Conservation (phyloP, 1,284 basidiomycete species). For the Rhodofomes roseus region DNA sequence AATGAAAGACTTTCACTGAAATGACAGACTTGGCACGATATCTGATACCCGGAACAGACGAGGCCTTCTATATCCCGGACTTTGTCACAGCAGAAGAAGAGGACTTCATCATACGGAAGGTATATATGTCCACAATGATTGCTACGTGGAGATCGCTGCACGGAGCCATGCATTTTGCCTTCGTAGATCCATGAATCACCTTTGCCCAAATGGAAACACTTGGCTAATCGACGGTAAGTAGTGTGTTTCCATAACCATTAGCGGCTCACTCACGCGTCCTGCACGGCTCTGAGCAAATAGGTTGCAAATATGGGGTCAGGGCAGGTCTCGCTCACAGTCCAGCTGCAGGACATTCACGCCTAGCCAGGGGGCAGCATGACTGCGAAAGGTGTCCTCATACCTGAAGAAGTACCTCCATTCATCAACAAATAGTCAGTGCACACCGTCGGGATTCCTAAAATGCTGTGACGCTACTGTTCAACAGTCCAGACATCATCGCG, state of each 20-base stretch:
- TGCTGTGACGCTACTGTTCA: too few relatives aligned
- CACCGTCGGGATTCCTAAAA: too few relatives aligned
- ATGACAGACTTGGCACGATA: constrained; percentile 21
- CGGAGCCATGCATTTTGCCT: too few relatives aligned
- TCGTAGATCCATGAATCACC: constrained; percentile 70
- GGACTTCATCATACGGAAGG: constrained; percentile 72
- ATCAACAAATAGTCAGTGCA: constrained; percentile 50
- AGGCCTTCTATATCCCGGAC: constrained; percentile 70
- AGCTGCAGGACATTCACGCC: background rate
- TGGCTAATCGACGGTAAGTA: constrained; percentile 72
- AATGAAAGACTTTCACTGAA: background rate
- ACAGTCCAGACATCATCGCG: constrained; percentile 72
- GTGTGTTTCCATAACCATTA: too few relatives aligned
- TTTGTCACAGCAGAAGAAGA: constrained; percentile 84
- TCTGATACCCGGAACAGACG: constrained; percentile 35
- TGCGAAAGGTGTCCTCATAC: constrained; percentile 55
- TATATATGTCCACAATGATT: constrained; percentile 19
- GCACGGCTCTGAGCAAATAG: constrained; percentile 32
- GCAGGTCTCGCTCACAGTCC: background rate
- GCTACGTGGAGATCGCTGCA: too few relatives aligned
- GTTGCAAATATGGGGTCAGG: constrained; percentile 74
- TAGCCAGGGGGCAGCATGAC: constrained; percentile 64
- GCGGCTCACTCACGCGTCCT: too few relatives aligned
- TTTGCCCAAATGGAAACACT: constrained; percentile 82
- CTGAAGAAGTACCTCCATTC: constrained; percentile 63